Evolutionary conservation across 2,329 filamentous ascomycete species (phyloP).

Genomic region (Fusarium albidum): DNA sequence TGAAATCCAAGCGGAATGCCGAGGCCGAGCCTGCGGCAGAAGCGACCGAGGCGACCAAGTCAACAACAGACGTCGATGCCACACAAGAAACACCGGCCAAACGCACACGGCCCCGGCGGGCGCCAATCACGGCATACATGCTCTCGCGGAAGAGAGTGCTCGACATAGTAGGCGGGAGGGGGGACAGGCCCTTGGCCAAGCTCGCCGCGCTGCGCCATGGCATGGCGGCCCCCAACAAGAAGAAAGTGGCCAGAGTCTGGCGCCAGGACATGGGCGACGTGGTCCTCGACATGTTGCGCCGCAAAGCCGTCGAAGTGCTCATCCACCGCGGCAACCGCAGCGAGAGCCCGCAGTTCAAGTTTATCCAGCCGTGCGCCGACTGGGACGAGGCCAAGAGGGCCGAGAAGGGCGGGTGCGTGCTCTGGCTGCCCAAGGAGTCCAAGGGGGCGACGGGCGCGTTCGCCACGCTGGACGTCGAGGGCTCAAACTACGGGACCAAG

Average conservation of each 20-base stretch:
- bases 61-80: not conserved
- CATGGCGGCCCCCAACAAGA: conserved; percentile 30
- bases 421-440: conserved; percentile 49
- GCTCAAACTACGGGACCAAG: conserved; percentile 44
- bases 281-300: conserved; percentile 60
- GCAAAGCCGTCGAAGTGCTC: conserved; percentile 56
- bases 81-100: not conserved
- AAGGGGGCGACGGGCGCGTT: conserved; percentile 47
- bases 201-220: conserved; percentile 39
- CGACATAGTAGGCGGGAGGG: conserved; percentile 30
- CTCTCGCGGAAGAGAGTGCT: conserved; percentile 43
- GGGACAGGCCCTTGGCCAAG: not conserved
- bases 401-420: conserved; percentile 54
- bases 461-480: conserved; percentile 54
- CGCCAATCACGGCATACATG: conserved; percentile 35
- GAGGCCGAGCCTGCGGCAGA: not conserved
- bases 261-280: conserved; percentile 64
- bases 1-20: not conserved
- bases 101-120: conserved; percentile 5
- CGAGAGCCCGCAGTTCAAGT: conserved; percentile 42
- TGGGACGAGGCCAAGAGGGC: conserved; percentile 55
- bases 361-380: conserved; percentile 49
- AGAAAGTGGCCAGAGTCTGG: conserved; percentile 32
- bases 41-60: not conserved
- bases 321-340: conserved; percentile 33